These are phyloP conservation scores for Selaginella moellendorffii DNA, from an alignment of 75 land plant genomes.

Conservation along the genomic window DNA sequence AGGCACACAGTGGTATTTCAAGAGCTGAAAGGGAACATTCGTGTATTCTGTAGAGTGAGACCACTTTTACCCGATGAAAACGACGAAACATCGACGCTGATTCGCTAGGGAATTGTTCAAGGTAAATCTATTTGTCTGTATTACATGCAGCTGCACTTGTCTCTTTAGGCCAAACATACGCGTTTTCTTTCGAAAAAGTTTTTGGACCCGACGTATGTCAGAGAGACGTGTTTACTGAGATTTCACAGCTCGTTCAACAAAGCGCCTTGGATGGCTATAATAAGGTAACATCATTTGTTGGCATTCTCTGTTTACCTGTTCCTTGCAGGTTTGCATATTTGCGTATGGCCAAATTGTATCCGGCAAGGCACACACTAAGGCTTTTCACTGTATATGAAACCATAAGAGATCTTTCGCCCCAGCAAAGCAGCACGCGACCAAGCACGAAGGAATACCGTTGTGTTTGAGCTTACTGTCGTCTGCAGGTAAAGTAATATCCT, in stretches of 20 bases:
- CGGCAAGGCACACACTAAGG: slow-evolving; percentile 93
- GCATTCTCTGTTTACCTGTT: too few species aligned
- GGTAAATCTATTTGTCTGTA: slow-evolving; percentile 18
- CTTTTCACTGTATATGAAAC: slow-evolving; percentile 80
- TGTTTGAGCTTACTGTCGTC: slow-evolving; percentile 73
- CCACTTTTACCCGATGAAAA: slow-evolving; percentile 67
- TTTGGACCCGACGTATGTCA: slow-evolving; percentile 66
- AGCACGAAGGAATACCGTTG: slow-evolving; percentile 72
- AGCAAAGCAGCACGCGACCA: slow-evolving; percentile 67
- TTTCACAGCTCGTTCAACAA: slow-evolving; percentile 89
- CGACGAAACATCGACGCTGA: slow-evolving; percentile 19
- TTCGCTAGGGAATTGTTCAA: slow-evolving; percentile 56
- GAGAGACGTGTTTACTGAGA: slow-evolving; percentile 75
- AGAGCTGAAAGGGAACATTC: slow-evolving; percentile 88
- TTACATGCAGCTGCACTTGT: neutral
- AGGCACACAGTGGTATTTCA: slow-evolving; percentile 11
- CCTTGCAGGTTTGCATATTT: slow-evolving; percentile 90
- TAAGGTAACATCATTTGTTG: too few species aligned
- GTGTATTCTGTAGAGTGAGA: slow-evolving; percentile 89
- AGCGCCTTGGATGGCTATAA: slow-evolving; percentile 98
- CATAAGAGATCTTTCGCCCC: slow-evolving; percentile 74
- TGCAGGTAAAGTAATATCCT: slow-evolving; percentile 43
- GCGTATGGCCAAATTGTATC: slow-evolving; percentile 99
- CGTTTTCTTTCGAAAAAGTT: slow-evolving; percentile 73
- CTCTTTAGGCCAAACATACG: slow-evolving; percentile 46